Evolutionary conservation across 2,329 filamentous ascomycete genomes (phyloP).

Genomic region (Exserohilum rostratum): DNA sequence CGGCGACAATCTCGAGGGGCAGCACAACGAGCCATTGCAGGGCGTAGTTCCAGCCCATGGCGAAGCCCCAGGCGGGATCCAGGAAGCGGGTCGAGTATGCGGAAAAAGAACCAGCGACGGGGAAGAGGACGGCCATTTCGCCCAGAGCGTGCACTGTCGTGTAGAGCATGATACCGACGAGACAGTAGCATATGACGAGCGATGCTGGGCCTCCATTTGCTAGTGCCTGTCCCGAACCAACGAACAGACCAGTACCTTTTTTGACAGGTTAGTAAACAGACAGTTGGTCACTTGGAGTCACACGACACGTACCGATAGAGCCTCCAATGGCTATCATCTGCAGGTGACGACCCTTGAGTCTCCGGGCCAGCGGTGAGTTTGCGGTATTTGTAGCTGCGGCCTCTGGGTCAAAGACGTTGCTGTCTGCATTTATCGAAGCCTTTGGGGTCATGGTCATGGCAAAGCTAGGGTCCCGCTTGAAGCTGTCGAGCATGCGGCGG

Average conservation of each 20-base stretch:
- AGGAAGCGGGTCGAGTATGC: slow-evolving; percentile 91
- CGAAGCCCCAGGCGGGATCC: slow-evolving; percentile 92
- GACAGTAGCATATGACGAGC: slow-evolving; percentile 48
- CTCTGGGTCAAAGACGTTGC: slow-evolving; percentile 68
- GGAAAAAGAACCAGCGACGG: slow-evolving; percentile 89
- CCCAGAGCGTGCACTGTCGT: slow-evolving; percentile 91
- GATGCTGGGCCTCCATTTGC: slow-evolving; percentile 48
- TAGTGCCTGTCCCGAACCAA: slow-evolving; percentile 66
- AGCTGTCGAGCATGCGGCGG: slow-evolving; percentile 53
- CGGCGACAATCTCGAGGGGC: slow-evolving; percentile 85
- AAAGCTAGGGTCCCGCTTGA: slow-evolving; percentile 47
- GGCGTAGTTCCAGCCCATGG: slow-evolving; percentile 95
- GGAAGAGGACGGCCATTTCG: slow-evolving; percentile 88
- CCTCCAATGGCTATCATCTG: slow-evolving; percentile 99
- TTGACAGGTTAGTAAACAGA: slow-evolving; percentile 20
- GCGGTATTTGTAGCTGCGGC: slow-evolving; percentile 67
- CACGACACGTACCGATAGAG: slow-evolving; percentile 65
- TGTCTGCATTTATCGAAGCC: slow-evolving; percentile 57
- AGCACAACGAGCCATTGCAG: slow-evolving; percentile 86
- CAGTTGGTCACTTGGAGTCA: slow-evolving; percentile 2
- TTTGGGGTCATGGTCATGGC: slow-evolving; percentile 57
- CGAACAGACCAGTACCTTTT: slow-evolving; percentile 71
- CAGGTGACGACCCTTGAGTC: slow-evolving; percentile 64
- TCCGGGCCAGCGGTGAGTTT: slow-evolving; percentile 74
- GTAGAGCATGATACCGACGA: slow-evolving; percentile 87